A percentile compares a stretch with the other conserved stretches of the same genome.
Evolutionary conservation across 345 rosid genomes (phyloP).

Genomic region (Rhizophora mangle): DNA sequence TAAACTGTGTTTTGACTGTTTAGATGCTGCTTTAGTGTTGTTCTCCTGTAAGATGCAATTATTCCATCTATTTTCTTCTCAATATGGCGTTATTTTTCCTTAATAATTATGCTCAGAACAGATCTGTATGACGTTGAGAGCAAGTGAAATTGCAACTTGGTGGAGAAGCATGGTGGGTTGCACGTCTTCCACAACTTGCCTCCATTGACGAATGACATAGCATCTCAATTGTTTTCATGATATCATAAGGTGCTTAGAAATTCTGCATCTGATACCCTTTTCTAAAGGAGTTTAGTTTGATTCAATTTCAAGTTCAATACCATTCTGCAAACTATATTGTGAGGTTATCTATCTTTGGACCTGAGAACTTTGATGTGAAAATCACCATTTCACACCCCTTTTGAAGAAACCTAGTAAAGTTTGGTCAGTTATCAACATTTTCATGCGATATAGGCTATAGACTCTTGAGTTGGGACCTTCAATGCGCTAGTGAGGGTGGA

Average conservation of each 20-base stretch:
- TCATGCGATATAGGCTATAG: too few relatives aligned
- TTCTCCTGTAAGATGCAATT: not conserved
- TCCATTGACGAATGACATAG: not conserved
- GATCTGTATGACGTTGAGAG: constrained; percentile 50
- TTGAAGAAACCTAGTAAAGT: too few relatives aligned
- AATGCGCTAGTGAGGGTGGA: too few relatives aligned
- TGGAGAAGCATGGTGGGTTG: constrained; percentile 6
- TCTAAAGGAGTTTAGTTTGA: not conserved
- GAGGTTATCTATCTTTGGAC: not conserved
- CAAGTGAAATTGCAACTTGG: constrained; percentile 33
- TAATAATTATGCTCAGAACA: constrained; percentile 23
- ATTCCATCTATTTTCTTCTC: not conserved
- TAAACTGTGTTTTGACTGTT: not conserved
- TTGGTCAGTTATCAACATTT: too few relatives aligned
- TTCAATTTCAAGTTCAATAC: not conserved
- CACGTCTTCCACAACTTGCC: not conserved
- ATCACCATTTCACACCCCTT: not conserved
- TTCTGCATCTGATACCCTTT: constrained; percentile 9
- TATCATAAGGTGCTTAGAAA: constrained; percentile 3
- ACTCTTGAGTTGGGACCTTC: too few relatives aligned
- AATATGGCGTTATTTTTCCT: not conserved
- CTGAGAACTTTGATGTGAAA: not conserved
- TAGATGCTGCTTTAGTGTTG: not conserved
- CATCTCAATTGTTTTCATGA: not conserved
- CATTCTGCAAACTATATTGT: not conserved